Evolutionary conservation across 805 yeast species (phyloP).

Genomic region (Candida bentonensis): DNA sequence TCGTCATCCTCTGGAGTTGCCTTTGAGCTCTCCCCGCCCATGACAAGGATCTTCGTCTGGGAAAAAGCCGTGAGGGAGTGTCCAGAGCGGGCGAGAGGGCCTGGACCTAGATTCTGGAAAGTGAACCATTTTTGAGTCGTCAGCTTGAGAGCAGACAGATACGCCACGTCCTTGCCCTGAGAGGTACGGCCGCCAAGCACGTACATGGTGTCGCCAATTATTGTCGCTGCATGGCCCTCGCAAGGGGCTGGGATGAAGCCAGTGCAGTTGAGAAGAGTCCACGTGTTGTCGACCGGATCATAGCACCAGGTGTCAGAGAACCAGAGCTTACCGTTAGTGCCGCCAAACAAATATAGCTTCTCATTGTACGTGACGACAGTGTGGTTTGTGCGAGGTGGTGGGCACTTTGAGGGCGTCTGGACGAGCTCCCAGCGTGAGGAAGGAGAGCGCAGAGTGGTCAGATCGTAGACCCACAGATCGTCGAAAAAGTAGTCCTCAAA

Average conservation of each 20-base stretch:
- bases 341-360: conserved; percentile 82
- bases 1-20: conserved; percentile 31
- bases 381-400: conserved; percentile 69
- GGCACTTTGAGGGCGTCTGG: conserved; percentile 33
- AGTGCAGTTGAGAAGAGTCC: conserved; percentile 59
- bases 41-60: conserved; percentile 55
- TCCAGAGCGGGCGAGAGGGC: conserved; percentile 81
- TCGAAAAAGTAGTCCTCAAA: conserved; percentile 68
- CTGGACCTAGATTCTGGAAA: conserved; percentile 36
- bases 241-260: conserved; percentile 74
- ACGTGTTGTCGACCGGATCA: conserved; percentile 51
- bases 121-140: conserved; percentile 60
- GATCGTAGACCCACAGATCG: conserved; percentile 76
- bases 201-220: conserved; percentile 65
- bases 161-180: conserved; percentile 52
- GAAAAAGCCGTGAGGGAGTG: conserved; percentile 69
- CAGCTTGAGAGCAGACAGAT: conserved; percentile 64
- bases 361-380: conserved; percentile 70
- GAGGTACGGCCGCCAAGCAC: conserved; percentile 81
- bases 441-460: conserved; percentile 72
- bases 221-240: conserved; percentile 80
- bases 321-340: conserved; percentile 62
- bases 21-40: conserved; percentile 81
- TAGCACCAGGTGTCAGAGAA: conserved; percentile 68
- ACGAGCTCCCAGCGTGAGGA: conserved; percentile 74